Evolutionary conservation across 495 filamentous ascomycete genomes (phyloP), one percentile per base, ranked within the genome.

Genomic region (Pseudoneurospora amorphoporcata): DNA sequence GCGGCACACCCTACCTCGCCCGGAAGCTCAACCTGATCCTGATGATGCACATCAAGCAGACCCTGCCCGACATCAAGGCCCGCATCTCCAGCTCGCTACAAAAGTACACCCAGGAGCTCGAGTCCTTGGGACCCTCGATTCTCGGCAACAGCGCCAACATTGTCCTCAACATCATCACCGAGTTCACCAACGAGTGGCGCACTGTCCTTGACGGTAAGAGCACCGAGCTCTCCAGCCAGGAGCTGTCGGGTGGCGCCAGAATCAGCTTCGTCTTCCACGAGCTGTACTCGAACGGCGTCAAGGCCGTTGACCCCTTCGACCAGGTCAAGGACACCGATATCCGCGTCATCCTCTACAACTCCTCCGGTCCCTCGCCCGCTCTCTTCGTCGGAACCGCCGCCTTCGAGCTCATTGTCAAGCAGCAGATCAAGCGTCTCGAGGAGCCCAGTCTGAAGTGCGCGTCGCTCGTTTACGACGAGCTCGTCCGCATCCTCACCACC

Each of bases 21-120:
- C 89, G 95, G 68, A 99, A 99, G 82, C 86, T 99, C 71, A 99
- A 99, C 81, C 86, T 99, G 81, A 98, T 99, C 82, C 88, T 99
- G 73, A 98, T 98, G 95, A 99, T 98, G 95, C 95, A 99, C 85
- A 99, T 99, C 86, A 99, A 99, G 83, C 95, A 99, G 85, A 99
- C 95, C 8, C 88, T 99, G 12, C 95, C 95, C 37, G 95, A 99
- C 79, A 99, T 99, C 86, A 99, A 98, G 82, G 91, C 90, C 19
- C 92, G 96, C 73, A 99, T 99, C 78, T 88, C 92, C 12, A 90
- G 92, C 72, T 97, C 94, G 41, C 88, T 99, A 68, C 92, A 94
- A 78, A 98, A 98, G 77, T 99, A 99, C 81, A 86, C 86, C 3
- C 82, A 89, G 42, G 96, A 99, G 81, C 88, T 99, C 29, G 81